Evolutionary conservation across 148 eudicot genomes (phyloP).

Genomic region (Tetragonia tetragonoides): DNA sequence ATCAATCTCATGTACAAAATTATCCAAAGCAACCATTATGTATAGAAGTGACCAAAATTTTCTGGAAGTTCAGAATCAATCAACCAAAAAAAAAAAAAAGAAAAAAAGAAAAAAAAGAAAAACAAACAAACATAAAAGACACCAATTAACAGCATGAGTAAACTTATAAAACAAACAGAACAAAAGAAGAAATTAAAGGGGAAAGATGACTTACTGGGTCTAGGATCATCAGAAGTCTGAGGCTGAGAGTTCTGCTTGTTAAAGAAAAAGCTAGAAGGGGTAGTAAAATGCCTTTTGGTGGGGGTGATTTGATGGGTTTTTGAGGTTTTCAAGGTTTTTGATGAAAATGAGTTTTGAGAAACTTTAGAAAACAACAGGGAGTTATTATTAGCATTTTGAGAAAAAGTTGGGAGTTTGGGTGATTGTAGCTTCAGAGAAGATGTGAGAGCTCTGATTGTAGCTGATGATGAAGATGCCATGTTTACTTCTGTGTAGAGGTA

Average conservation of each 20-base stretch:
- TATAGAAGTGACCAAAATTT: background rate
- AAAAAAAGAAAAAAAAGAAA: too few relatives aligned
- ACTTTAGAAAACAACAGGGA: background rate
- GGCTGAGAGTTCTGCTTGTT: constrained; percentile 12
- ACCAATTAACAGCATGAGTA: background rate
- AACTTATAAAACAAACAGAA: background rate
- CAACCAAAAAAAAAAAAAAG: background rate
- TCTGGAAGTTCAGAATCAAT: background rate
- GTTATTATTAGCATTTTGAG: background rate
- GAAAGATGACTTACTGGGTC: constrained; percentile 18
- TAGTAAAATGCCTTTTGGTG: background rate
- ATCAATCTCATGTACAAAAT: too few relatives aligned
- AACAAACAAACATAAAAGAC: too few relatives aligned
- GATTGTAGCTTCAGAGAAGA: constrained; percentile 13
- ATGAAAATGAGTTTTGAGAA: constrained; percentile 11
- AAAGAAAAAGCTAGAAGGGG: constrained; percentile 3
- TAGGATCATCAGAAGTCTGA: constrained; percentile 16
- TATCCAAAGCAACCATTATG: too few relatives aligned
- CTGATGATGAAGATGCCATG: constrained; percentile 21
- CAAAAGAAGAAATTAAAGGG: background rate
- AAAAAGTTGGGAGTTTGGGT: constrained; percentile 1
- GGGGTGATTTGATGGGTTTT: background rate
- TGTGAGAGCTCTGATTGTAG: background rate
- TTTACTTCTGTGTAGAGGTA: background rate
- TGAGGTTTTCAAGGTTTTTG: constrained; percentile 15